Evolutionary conservation across 1,284 basidiomycete genomes (phyloP).

Genomic region (Caloboletus inedulis): DNA sequence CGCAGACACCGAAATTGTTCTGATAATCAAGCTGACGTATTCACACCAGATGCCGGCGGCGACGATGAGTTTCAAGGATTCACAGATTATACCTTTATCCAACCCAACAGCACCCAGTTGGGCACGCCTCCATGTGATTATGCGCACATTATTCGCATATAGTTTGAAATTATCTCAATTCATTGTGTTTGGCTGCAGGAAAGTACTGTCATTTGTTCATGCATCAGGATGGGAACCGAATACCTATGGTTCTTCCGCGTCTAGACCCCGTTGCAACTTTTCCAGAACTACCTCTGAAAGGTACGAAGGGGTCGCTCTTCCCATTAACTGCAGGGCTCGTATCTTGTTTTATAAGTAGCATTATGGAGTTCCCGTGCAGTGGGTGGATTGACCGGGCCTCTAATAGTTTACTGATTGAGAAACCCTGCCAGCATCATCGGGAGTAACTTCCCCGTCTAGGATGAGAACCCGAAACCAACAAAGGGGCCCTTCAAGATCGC

Average conservation of each 20-base stretch:
- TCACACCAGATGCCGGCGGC: constrained; percentile 51
- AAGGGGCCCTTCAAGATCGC: constrained; percentile 60
- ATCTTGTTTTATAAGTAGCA: constrained; percentile 37
- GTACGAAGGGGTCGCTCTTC: constrained; percentile 31
- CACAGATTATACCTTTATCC: constrained; percentile 57
- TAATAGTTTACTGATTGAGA: not conserved
- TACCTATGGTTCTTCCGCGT: constrained; percentile 1
- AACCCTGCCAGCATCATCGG: constrained; percentile 52
- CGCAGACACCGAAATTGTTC: not conserved
- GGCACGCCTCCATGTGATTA: constrained; percentile 40
- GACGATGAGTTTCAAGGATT: constrained; percentile 65
- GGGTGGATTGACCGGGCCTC: constrained; percentile 13
- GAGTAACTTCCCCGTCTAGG: constrained; percentile 71
- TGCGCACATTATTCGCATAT: not conserved
- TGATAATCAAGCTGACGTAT: constrained; percentile 4
- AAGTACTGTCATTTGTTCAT: constrained; percentile 43
- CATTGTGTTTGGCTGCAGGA: constrained; percentile 63
- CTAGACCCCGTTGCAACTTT: constrained; percentile 49
- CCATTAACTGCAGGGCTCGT: constrained; percentile 1
- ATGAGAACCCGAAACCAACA: constrained; percentile 53
- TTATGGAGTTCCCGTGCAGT: constrained; percentile 69
- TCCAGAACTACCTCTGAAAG: constrained; percentile 72
- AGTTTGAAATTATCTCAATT: constrained; percentile 34
- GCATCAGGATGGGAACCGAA: constrained; percentile 6
- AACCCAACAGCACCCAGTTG: constrained; percentile 63